Evolutionary conservation across 306 rosid genomes (phyloP).

Genomic region (Spatholobus suberectus): DNA sequence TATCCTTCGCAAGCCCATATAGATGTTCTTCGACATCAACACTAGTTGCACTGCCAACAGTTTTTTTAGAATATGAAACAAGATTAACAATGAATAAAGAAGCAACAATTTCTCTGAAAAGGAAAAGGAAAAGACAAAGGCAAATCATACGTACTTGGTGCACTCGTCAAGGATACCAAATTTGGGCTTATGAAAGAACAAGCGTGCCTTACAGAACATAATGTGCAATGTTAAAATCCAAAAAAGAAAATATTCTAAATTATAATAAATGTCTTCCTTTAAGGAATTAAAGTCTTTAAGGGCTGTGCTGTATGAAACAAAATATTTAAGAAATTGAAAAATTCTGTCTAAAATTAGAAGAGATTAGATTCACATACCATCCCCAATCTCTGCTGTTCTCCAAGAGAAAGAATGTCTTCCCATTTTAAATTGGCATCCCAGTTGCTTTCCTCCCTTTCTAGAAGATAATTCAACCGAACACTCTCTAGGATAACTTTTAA

Average conservation of each 20-base stretch:
- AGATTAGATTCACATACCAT: conserved; percentile 60
- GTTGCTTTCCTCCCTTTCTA: conserved; percentile 75
- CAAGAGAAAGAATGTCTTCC: conserved; percentile 89
- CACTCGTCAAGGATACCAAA: conserved; percentile 92
- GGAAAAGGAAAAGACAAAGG: conserved; percentile 28
- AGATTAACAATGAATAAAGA: conserved; percentile 13
- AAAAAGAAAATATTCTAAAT: background rate
- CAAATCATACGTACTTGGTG: conserved; percentile 72
- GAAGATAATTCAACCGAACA: conserved; percentile 82
- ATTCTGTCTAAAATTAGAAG: conserved; percentile 13
- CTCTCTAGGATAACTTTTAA: conserved; percentile 72
- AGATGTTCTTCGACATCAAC: conserved; percentile 91
- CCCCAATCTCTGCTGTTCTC: conserved; percentile 94
- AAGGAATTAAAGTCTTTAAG: background rate
- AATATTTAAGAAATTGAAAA: conserved; percentile 21
- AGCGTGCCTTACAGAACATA: conserved; percentile 67
- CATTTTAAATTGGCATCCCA: conserved; percentile 85
- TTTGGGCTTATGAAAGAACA: conserved; percentile 87
- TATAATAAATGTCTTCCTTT: background rate
- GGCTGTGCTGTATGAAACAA: background rate
- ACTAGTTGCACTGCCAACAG: conserved; percentile 76
- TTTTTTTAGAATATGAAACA: conserved; percentile 7
- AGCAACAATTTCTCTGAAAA: background rate
- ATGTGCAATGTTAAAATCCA: conserved; percentile 27
- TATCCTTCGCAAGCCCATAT: conserved; percentile 72